Evolutionary conservation across 371 early-diverging fungal species (phyloP).

Genomic region (Apophysomyces trapeziformis): DNA sequence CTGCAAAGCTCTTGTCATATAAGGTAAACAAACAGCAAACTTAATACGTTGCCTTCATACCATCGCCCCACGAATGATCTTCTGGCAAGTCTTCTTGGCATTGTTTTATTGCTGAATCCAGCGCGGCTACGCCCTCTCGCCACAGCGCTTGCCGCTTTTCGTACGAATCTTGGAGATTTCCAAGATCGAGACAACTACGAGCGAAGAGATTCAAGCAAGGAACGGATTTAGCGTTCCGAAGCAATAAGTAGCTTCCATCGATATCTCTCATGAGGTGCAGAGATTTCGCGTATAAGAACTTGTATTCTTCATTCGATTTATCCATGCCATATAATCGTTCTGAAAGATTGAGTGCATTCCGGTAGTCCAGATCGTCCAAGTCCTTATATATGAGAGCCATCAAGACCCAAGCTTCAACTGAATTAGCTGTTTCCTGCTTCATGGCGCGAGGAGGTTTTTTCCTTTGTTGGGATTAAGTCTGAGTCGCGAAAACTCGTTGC

Average conservation of each 20-base stretch:
- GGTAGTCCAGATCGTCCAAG: constrained; percentile 48
- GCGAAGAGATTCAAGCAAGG: constrained; percentile 49
- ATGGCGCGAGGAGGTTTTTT: not conserved
- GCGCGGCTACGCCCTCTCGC: constrained; percentile 51
- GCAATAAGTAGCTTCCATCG: constrained; percentile 37
- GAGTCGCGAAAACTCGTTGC: too few relatives aligned
- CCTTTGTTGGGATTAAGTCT: too few relatives aligned
- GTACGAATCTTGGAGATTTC: constrained; percentile 44
- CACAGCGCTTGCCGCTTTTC: constrained; percentile 44
- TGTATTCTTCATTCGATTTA: constrained; percentile 36
- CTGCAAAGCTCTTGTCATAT: constrained; percentile 41
- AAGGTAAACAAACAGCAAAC: not conserved
- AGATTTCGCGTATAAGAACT: constrained; percentile 47
- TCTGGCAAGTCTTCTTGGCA: constrained; percentile 14
- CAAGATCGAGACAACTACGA: constrained; percentile 48
- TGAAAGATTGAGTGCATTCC: constrained; percentile 47
- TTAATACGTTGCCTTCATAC: constrained; percentile 26
- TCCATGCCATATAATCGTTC: constrained; percentile 57
- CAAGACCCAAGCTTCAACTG: constrained; percentile 45
- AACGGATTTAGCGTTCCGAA: constrained; percentile 28
- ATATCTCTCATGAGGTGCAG: constrained; percentile 39
- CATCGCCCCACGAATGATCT: constrained; percentile 45
- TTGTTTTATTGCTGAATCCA: constrained; percentile 29
- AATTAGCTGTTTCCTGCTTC: constrained; percentile 17
- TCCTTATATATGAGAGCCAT: constrained; percentile 46